Conservation (phyloP, 176 grass and related monocot species). For the Rhynchospora pubera region DNA sequence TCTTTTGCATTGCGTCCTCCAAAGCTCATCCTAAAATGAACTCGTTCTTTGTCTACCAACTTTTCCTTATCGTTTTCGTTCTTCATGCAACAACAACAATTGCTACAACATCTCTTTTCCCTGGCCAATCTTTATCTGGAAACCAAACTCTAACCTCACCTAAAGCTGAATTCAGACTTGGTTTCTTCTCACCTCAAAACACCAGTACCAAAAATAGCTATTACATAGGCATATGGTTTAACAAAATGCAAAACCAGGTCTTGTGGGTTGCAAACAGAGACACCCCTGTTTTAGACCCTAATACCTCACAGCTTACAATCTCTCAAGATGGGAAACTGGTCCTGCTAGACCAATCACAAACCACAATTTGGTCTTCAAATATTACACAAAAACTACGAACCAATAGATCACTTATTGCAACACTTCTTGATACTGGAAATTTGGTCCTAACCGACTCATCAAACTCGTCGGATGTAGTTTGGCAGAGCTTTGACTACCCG, state of each 20-base stretch:
- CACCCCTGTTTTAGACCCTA: conserved; percentile 16
- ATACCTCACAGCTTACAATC: conserved; percentile 29
- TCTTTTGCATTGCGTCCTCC: neutral
- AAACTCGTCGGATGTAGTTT: conserved; percentile 21
- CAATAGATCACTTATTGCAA: conserved; percentile 15
- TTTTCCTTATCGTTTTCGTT: neutral
- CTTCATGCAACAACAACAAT: neutral
- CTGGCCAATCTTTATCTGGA: conserved; percentile 15
- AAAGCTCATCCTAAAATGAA: neutral
- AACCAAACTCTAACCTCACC: conserved; percentile 50
- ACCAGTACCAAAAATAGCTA: conserved; percentile 7
- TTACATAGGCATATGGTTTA: conserved; percentile 62
- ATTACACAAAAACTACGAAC: neutral
- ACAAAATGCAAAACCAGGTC: conserved; percentile 14
- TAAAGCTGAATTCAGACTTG: conserved; percentile 34
- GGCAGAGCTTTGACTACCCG: conserved; percentile 62
- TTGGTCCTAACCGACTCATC: conserved; percentile 18
- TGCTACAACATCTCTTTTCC: neutral
- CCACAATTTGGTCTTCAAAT: conserved; percentile 38
- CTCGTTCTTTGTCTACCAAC: neutral
- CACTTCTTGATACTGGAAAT: conserved; percentile 52
- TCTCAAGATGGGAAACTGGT: conserved; percentile 32
- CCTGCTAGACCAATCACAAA: conserved; percentile 11
- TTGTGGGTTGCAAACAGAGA: conserved; percentile 50
- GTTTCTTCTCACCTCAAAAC: conserved; percentile 48